phyloP scores from a whole-genome alignment of 2,329 filamentous ascomycete species.

The Exophiala sideris region DNA sequence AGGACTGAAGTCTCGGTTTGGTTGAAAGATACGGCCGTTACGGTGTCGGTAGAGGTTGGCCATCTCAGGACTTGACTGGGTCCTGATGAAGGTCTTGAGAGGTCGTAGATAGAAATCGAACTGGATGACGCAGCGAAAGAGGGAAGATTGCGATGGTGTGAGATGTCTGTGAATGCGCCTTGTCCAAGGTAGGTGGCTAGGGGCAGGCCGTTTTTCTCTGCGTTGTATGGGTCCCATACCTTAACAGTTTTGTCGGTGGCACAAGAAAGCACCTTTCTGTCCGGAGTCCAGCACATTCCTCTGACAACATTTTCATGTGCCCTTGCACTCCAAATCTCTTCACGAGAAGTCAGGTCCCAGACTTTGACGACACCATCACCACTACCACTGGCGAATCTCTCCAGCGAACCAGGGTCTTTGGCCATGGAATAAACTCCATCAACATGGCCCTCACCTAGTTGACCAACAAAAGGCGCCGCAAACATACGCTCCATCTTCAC shows the following conservation, averaged over 20 bases:
- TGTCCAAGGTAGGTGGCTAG: slow-evolving; percentile 79
- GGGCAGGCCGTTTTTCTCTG: slow-evolving; percentile 64
- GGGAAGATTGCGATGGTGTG: slow-evolving; percentile 74
- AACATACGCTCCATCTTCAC: slow-evolving; percentile 95
- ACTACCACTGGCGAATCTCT: slow-evolving; percentile 75
- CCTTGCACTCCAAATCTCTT: slow-evolving; percentile 72
- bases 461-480: slow-evolving; percentile 75
- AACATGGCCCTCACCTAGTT: slow-evolving; percentile 86
- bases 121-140: slow-evolving; percentile 75
- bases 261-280: slow-evolving; percentile 81
- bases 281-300: slow-evolving; percentile 81
- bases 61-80: slow-evolving; percentile 79
- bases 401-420: slow-evolving; percentile 71
- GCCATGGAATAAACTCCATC: slow-evolving; percentile 83
- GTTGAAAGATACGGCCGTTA: slow-evolving; percentile 85
- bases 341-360: slow-evolving; percentile 72
- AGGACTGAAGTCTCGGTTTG: slow-evolving; percentile 89
- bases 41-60: slow-evolving; percentile 87
- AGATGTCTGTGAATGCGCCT: slow-evolving; percentile 76
- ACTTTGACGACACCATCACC: slow-evolving; percentile 94
- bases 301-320: slow-evolving; percentile 95
- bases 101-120: slow-evolving; percentile 82
- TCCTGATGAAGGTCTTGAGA: slow-evolving; percentile 70
- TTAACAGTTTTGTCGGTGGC: slow-evolving; percentile 84
- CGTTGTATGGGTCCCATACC: slow-evolving; percentile 84